A percentile compares a stretch with the other conserved stretches of the same genome.
phyloP scores from a whole-genome alignment of 345 rosid genomes.

The Clausena lansium region DNA sequence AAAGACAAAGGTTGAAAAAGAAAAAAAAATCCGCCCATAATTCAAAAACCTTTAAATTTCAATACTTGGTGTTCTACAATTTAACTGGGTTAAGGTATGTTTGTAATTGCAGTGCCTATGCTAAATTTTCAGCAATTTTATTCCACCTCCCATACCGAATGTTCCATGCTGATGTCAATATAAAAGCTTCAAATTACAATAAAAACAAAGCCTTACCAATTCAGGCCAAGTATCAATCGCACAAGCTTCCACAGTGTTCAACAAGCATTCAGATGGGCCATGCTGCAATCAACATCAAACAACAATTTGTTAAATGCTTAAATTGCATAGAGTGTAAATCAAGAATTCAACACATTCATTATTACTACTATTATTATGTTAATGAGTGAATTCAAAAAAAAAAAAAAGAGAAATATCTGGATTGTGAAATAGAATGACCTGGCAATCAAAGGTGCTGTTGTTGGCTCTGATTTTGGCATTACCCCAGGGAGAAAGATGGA shows the following conservation, averaged over 20 bases:
- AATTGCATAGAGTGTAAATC: not conserved
- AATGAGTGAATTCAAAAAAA: not conserved
- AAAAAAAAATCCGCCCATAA: not conserved
- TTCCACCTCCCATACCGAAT: not conserved
- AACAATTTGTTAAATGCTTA: not conserved
- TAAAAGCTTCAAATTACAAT: not conserved
- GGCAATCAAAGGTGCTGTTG: slow-evolving; percentile 64
- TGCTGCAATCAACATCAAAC: slow-evolving; percentile 52
- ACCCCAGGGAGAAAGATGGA: slow-evolving; percentile 79
- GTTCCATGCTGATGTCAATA: not conserved
- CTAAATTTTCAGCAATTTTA: no score
- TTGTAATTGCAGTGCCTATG: no score
- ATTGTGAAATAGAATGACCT: slow-evolving; percentile 37
- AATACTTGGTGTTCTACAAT: not conserved
- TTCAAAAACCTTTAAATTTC: not conserved
- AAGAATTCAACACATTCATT: not conserved
- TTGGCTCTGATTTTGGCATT: slow-evolving; percentile 58
- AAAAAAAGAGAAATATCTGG: not conserved
- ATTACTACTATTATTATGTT: not conserved
- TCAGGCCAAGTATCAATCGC: slow-evolving; percentile 74
- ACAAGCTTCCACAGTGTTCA: slow-evolving; percentile 90
- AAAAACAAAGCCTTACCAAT: slow-evolving; percentile 40
- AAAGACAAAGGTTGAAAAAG: not conserved
- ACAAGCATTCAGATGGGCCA: slow-evolving; percentile 73
- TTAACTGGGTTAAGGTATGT: no score